Conservation (phyloP, 2,329 filamentous ascomycete species). For the Aspergillus novofumigatus region DNA sequence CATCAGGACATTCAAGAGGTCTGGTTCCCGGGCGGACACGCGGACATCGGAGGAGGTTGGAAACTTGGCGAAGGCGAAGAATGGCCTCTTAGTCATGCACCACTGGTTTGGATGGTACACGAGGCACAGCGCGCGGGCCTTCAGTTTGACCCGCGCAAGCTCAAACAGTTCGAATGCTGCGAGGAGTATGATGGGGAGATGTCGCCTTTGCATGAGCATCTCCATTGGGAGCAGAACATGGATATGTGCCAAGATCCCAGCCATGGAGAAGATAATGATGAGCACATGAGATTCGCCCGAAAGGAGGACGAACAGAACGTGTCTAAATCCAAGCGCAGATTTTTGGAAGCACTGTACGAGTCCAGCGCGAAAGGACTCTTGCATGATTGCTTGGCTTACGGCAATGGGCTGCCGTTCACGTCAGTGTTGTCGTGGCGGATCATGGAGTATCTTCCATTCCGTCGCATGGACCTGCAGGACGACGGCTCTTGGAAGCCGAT, state of each 20-base stretch:
- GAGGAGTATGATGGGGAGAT: constrained; percentile 40
- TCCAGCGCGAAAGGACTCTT: constrained; percentile 54
- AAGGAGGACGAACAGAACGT: constrained; percentile 18
- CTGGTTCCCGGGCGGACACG: constrained; percentile 71
- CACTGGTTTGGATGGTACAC: constrained; percentile 67
- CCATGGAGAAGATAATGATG: constrained; percentile 5
- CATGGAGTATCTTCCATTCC: constrained; percentile 79
- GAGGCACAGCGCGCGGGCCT: constrained; percentile 64
- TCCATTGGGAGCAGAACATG: constrained; percentile 12
- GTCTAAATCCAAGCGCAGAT: constrained; percentile 37
- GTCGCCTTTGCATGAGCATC: constrained; percentile 28
- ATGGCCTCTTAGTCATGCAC: constrained; percentile 61
- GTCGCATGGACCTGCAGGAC: constrained; percentile 69
- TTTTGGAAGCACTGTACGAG: constrained; percentile 56
- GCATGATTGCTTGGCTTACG: constrained; percentile 68
- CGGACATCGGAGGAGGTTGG: constrained; percentile 76
- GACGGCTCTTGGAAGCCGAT: constrained; percentile 78
- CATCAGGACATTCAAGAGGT: constrained; percentile 74
- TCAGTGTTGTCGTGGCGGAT: constrained; percentile 67
- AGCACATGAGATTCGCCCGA: constrained; percentile 5
- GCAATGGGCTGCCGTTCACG: constrained; percentile 51
- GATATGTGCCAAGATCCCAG: constrained; percentile 12
- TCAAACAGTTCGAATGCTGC: constrained; percentile 62
- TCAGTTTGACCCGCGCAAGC: constrained; percentile 64
- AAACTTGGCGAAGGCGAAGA: constrained; percentile 52